Evolutionary conservation across 2,329 filamentous ascomycete species (phyloP).

Genomic region (Colletotrichum sp.): DNA sequence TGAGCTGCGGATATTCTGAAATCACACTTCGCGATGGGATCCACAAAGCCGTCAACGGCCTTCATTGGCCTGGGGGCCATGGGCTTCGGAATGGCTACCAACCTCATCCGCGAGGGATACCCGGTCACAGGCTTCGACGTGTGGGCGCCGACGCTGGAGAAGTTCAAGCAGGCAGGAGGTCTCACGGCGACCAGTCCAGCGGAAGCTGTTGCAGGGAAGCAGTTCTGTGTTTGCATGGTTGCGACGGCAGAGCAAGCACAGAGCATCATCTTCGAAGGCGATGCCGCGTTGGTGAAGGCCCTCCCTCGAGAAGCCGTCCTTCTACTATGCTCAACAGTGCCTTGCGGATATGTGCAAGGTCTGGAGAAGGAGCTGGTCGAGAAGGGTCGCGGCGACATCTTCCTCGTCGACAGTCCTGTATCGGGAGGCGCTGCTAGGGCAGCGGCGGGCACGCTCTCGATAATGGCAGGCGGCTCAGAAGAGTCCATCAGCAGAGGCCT

Average conservation of each 20-base stretch:
- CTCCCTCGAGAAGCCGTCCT: background rate
- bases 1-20: background rate
- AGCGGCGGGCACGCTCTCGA: constrained; percentile 69
- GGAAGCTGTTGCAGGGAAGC: constrained; percentile 63
- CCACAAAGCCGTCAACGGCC: background rate
- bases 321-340: constrained; percentile 66
- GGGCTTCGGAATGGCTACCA: constrained; percentile 82
- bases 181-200: constrained; percentile 62
- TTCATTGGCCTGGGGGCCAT: constrained; percentile 82
- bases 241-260: constrained; percentile 75
- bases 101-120: constrained; percentile 72
- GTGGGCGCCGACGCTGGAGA: constrained; percentile 69
- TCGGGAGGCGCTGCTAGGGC: constrained; percentile 42
- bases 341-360: constrained; percentile 67
- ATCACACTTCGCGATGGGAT: background rate
- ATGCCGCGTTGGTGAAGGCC: constrained; percentile 49
- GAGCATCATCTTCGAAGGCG: constrained; percentile 65
- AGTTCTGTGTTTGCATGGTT: constrained; percentile 76
- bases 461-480: constrained; percentile 71
- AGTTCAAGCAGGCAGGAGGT: constrained; percentile 68
- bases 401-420: constrained; percentile 29
- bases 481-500: constrained; percentile 62
- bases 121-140: constrained; percentile 75
- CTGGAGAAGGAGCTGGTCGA: constrained; percentile 62
- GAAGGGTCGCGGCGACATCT: constrained; percentile 64